Conservation (phyloP, 495 filamentous ascomycete genomes). For the Penicillium psychrofluorescens region DNA sequence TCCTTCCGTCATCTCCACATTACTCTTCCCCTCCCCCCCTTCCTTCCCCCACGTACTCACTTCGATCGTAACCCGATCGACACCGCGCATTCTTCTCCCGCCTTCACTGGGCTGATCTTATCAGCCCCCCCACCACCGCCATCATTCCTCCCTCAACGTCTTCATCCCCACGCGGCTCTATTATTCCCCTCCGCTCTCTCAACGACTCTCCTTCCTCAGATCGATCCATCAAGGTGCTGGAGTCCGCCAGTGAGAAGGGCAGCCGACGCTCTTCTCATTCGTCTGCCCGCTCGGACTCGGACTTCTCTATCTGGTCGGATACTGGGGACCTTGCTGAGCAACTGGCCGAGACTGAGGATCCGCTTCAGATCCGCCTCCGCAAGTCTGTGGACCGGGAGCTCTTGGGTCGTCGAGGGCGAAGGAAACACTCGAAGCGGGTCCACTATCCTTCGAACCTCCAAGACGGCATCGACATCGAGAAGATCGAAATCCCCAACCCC, state of each 20-base stretch:
- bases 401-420: constrained; percentile 22
- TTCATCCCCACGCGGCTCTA: constrained; percentile 38
- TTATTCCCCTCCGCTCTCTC: constrained; percentile 52
- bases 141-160: constrained; percentile 50
- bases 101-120: constrained; percentile 31
- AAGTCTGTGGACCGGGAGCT: constrained; percentile 54
- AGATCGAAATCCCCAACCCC: constrained; percentile 73
- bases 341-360: constrained; percentile 73
- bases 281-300: constrained; percentile 57
- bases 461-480: constrained; percentile 63
- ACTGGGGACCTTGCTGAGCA: constrained; percentile 92
- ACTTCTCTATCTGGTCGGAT: constrained; percentile 81
- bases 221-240: constrained; percentile 29
- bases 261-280: constrained; percentile 49
- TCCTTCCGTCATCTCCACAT: not conserved
- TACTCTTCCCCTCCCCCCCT: not conserved
- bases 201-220: constrained; percentile 24
- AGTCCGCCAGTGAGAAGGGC: constrained; percentile 38
- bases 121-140: constrained; percentile 45
- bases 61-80: not conserved
- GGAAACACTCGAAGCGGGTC: constrained; percentile 41
- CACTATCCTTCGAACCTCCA: constrained; percentile 36
- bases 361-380: constrained; percentile 57
- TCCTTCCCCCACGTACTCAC: not conserved
- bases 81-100: constrained; percentile 3